phyloP scores from a whole-genome alignment of 1,284 basidiomycete species.

The Wolfiporia cocos region DNA sequence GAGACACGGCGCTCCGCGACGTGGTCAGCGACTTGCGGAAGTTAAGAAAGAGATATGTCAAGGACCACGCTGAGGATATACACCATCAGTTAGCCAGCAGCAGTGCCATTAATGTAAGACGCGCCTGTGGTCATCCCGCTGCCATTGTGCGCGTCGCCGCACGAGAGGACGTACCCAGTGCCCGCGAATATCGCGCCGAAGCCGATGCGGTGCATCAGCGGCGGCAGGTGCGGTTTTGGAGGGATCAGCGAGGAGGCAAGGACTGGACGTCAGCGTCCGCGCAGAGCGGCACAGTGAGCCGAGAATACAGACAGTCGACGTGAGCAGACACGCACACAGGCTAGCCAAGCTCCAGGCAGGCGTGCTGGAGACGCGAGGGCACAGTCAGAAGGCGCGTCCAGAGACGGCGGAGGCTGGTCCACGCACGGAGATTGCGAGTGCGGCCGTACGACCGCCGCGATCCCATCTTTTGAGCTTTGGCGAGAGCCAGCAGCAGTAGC shows the following conservation, averaged over 20 bases:
- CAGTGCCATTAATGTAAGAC: constrained; percentile 1
- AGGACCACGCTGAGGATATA: constrained; percentile 39
- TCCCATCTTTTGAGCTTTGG: neutral
- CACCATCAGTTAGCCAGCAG: too few species aligned
- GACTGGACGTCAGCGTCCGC: constrained; percentile 20
- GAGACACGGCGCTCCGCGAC: constrained; percentile 28
- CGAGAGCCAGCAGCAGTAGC: too few species aligned
- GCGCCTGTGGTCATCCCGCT: constrained; percentile 39
- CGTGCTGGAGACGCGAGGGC: constrained; percentile 1
- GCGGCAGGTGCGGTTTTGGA: constrained; percentile 27
- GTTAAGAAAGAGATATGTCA: constrained; percentile 39
- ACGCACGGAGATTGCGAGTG: constrained; percentile 18
- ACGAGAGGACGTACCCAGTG: constrained; percentile 34
- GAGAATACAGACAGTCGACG: neutral
- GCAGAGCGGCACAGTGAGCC: neutral
- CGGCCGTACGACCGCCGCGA: constrained; percentile 8
- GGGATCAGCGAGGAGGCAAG: constrained; percentile 31
- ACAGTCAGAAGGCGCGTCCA: too few species aligned
- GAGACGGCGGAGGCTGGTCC: too few species aligned
- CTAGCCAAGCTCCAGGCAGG: constrained; percentile 17
- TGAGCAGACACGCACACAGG: constrained; percentile 10
- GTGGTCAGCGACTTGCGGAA: constrained; percentile 26
- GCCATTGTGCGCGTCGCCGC: constrained; percentile 38
- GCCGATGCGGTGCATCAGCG: constrained; percentile 35
- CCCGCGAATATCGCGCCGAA: constrained; percentile 41